phyloP scores from a whole-genome alignment of 1,139 yeast species.

The Suhomyces coccinellae region DNA sequence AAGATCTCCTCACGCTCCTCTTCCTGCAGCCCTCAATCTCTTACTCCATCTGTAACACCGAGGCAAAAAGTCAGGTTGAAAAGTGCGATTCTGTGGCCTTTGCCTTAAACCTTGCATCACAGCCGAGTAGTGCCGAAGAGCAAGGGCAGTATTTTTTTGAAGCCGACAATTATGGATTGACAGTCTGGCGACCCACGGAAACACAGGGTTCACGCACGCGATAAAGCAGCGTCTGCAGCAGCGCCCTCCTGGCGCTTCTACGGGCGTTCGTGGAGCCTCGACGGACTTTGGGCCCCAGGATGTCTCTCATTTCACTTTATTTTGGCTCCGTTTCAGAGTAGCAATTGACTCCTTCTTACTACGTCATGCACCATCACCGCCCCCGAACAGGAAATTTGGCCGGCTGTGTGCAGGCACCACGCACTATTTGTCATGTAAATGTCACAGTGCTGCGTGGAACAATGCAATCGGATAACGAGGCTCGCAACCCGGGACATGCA shows the following conservation, averaged over 20 bases:
- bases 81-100: not conserved
- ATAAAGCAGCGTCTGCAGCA: too few relatives aligned
- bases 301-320: not conserved
- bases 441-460: conserved; percentile 1
- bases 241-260: too few relatives aligned
- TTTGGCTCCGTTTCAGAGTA: not conserved
- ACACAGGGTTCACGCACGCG: too few relatives aligned
- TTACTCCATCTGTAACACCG: not conserved
- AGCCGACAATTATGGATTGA: not conserved
- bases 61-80: not conserved
- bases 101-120: not conserved
- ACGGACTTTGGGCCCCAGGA: too few relatives aligned
- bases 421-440: not conserved
- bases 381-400: conserved; percentile 1
- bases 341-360: not conserved
- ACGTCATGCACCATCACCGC: conserved; percentile 3
- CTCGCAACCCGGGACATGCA: conserved; percentile 2
- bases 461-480: not conserved
- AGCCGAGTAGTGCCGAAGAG: not conserved
- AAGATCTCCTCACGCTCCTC: too few relatives aligned
- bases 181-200: not conserved
- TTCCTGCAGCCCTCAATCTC: not conserved
- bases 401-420: conserved; percentile 1
- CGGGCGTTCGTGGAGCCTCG: too few relatives aligned
- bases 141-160: not conserved